These are phyloP conservation scores for Trichopus zeylanicus DNA, from an alignment of 116 monocot genomes.

Conservation along the genomic window DNA sequence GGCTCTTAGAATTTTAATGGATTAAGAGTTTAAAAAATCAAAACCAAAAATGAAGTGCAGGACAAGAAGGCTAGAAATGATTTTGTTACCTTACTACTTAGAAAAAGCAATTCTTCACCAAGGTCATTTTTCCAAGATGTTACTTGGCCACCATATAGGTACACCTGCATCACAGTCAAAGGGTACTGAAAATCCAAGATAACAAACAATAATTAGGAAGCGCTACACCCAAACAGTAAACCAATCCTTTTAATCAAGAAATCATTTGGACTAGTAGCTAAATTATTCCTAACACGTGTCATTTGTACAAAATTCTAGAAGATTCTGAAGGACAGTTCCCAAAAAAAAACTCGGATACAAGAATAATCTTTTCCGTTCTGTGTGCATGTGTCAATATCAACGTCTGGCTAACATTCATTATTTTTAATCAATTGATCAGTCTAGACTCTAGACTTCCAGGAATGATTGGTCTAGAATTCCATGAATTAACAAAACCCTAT, in stretches of 20 bases:
- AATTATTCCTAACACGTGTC: neutral
- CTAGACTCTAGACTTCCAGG: neutral
- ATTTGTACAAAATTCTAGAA: neutral
- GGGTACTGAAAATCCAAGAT: neutral
- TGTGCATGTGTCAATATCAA: neutral
- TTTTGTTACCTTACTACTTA: conserved; percentile 84
- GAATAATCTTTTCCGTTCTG: neutral
- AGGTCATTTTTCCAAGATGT: conserved; percentile 94
- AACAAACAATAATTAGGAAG: too few relatives aligned
- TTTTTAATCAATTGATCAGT: neutral
- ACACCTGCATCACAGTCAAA: conserved; percentile 46
- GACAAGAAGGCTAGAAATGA: neutral
- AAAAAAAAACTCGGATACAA: neutral
- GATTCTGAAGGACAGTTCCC: neutral
- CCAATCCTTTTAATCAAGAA: neutral
- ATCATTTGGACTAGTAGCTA: neutral
- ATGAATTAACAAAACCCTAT: too few relatives aligned
- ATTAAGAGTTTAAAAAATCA: too few relatives aligned
- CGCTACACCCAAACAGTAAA: neutral
- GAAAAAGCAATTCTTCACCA: conserved; percentile 86
- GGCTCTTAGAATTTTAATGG: too few relatives aligned
- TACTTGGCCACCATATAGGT: conserved; percentile 85
- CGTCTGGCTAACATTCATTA: neutral
- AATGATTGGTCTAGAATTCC: too few relatives aligned
- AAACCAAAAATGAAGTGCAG: too few relatives aligned